Evolutionary conservation across 2,329 filamentous ascomycete species (phyloP).

Genomic region (Chrysoporthe austroafricana): DNA sequence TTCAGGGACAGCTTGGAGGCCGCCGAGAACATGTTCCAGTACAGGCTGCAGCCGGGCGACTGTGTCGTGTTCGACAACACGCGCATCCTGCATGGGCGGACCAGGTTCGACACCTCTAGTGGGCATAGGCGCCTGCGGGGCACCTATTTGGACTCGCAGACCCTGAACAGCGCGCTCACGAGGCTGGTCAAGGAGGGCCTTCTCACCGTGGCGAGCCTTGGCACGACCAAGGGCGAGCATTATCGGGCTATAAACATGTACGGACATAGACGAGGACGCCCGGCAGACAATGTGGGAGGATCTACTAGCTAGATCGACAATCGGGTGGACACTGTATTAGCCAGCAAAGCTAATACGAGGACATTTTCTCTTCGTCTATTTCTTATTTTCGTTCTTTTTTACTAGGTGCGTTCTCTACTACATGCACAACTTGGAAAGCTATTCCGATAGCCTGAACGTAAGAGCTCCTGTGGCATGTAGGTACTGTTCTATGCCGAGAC

Average conservation of each 20-base stretch:
- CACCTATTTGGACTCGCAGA: conserved; percentile 70
- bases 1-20: conserved; percentile 66
- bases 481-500: too few relatives aligned
- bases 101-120: conserved; percentile 68
- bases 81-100: conserved; percentile 81
- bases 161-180: conserved; percentile 32
- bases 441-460: too few relatives aligned
- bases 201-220: neutral
- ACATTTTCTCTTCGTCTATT: neutral
- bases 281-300: neutral
- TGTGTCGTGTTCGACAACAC: conserved; percentile 94
- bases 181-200: neutral
- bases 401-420: too few relatives aligned
- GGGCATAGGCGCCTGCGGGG: conserved; percentile 84
- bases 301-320: neutral
- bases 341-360: neutral
- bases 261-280: neutral
- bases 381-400: too few relatives aligned
- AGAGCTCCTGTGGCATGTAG: too few relatives aligned
- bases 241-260: neutral
- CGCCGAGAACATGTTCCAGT: conserved; percentile 64
- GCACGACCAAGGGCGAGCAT: neutral
- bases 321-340: neutral
- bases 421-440: too few relatives aligned
- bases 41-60: conserved; percentile 77